Base-by-base conservation (phyloP, 1,139 yeast genomes). In the Candida anutae region DNA sequence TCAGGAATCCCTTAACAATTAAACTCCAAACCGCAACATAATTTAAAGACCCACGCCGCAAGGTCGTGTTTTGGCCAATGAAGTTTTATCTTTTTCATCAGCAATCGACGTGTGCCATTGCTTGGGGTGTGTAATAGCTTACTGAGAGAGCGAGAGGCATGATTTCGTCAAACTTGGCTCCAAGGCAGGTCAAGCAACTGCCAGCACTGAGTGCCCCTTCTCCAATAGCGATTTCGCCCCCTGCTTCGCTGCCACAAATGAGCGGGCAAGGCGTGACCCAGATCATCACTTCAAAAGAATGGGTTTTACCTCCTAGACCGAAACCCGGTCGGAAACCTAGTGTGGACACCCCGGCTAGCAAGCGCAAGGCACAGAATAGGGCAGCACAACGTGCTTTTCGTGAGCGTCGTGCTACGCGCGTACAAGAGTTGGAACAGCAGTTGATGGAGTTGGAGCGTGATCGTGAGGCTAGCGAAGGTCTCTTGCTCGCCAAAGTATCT, bases 301-400 rank as follows among this genome's bases (percentile, higher is more conserved):
- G 95, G 94, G 88, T 83, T 11, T 62, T 87, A 21, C 95, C 95
- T 3, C 95, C 95, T 8, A 60, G 94, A 34, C 93, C 94, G 5
- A 84, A 83, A 49, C 94, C 95, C 0, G 95, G 95, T 8, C 61
- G 95, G 34, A 84, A 84, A 53, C 95, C 95, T 9, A 71, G 87
- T 34, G 74, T 73, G 4, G 82, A 74, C 38, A 74, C 81, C 0
- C 82, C 83, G 1, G 80, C 81, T 1, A 70, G 78, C 24, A 82
- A 83, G 47, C 62, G 95, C 33, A 85, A 87, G 54, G 94, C 95
- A 1, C 96, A 88, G 55, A 88, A 88, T 50, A 65, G 97, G 34
- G 95, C 94, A 15, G 97, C 97, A 3, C 97, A 87, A 57, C 56
- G 97, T 31, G 96, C 96, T 1, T 88, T 87, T 55, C 56, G 94